Percentiles rank a stretch among this genome's conserved stretches.
phyloP scores from a whole-genome alignment of 2,329 filamentous ascomycete species.

The Aspergillus eucalypticola region DNA sequence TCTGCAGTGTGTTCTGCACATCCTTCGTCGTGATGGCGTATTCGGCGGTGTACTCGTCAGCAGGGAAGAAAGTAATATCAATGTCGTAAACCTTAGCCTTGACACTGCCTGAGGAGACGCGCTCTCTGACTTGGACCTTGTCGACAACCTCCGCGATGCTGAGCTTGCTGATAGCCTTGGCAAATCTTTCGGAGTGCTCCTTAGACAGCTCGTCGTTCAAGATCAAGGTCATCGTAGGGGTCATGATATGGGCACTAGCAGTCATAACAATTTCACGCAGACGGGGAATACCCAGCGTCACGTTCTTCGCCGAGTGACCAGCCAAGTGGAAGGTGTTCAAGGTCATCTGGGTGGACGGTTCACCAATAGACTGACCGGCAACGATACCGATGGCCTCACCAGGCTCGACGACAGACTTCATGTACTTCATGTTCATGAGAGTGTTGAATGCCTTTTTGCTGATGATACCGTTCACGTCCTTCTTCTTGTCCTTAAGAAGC shows the following conservation, averaged over 20 bases:
- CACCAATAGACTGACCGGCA: slow-evolving; percentile 92
- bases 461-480: slow-evolving; percentile 43
- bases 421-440: slow-evolving; percentile 87
- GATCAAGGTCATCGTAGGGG: slow-evolving; percentile 72
- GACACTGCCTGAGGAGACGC: slow-evolving; percentile 67
- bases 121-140: slow-evolving; percentile 76
- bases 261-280: slow-evolving; percentile 98
- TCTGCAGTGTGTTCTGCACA: slow-evolving; percentile 77
- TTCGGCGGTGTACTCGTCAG: slow-evolving; percentile 76
- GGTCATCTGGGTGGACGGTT: slow-evolving; percentile 98
- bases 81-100: slow-evolving; percentile 85
- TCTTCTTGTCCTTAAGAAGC: slow-evolving; percentile 62
- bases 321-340: slow-evolving; percentile 99
- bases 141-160: slow-evolving; percentile 83
- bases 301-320: slow-evolving; percentile 97
- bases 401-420: slow-evolving; percentile 87
- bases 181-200: slow-evolving; percentile 73
- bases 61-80: slow-evolving; percentile 78
- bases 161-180: slow-evolving; percentile 87
- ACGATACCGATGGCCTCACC: slow-evolving; percentile 97
- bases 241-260: slow-evolving; percentile 83
- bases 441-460: slow-evolving; percentile 75
- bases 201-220: slow-evolving; percentile 70
- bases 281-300: slow-evolving; percentile 96
- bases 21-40: slow-evolving; percentile 81